Evolutionary conservation across 352 stramenopile genomes (phyloP), one percentile per base, ranked within the genome.

Genomic region (Thraustochytrium sp.): DNA sequence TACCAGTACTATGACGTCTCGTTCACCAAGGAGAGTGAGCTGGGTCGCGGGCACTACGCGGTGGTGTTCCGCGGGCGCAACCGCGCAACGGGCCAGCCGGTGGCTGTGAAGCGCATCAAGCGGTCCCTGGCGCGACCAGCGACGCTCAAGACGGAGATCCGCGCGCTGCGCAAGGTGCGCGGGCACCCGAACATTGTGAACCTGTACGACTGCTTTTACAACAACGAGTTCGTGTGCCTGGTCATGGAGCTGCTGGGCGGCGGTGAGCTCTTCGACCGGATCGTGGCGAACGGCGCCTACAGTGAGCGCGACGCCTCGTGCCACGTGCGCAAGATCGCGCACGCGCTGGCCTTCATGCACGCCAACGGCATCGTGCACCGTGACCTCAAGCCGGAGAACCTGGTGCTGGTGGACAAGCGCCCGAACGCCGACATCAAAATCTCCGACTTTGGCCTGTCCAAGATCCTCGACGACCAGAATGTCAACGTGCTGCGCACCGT

Each of bases 341-440:
- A 13, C 26, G 80, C 80, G 1, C 48, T 85, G 23, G 26, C 29
- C 1, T 85, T 73, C 8, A 77, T 85, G 76, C 82, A 85, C 82
- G 21, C 31, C 23, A 61, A 80, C 31, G 92, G 92, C 82, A 93
- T 96, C 64, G 93, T 96, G 65, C 93, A 97, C 86, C 77, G 92
- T n/a, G 92, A 96, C 86, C 86, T 96, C 11, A 96, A 96, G 85
- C 91, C 91, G 48, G 90, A 96, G 76, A 96, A 96, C 84, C 68
- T 96, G 68, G 76, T 96, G 8, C 96, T 96, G 13, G 51, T 64
- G 9, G 76, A 85, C 48, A 9, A 23, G 29, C 40, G 65, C 5
- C 62, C 76, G 21, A 76, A 85, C 34, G 40, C 37, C 31, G 78
- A 85, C 21, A 85, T 85, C 42, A 85, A 85, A 83, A 94, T 95